Conservation (phyloP, 2,329 filamentous ascomycete species). For the Ophiostoma piceae region DNA sequence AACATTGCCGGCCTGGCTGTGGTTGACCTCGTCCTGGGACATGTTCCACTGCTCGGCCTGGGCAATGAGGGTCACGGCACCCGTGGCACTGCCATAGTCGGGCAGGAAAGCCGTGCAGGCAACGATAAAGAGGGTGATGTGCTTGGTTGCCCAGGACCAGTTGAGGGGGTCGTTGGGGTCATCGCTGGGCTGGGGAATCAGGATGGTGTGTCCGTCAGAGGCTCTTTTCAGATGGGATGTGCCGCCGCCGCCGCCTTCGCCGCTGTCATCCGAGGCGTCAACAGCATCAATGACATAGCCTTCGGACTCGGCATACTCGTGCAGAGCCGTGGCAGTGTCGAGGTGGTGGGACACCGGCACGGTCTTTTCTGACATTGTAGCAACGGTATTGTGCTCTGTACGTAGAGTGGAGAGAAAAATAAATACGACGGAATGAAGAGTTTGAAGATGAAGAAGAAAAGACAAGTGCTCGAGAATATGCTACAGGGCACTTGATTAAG, state of each 20-base stretch:
- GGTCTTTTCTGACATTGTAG: constrained; percentile 14
- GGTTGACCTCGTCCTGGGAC: constrained; percentile 45
- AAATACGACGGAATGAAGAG: background rate
- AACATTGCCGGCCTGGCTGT: constrained; percentile 48
- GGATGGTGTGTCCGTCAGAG: constrained; percentile 29
- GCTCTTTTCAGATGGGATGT: constrained; percentile 34
- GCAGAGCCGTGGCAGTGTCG: constrained; percentile 26
- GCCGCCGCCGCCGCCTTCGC: constrained; percentile 25
- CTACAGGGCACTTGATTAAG: no score
- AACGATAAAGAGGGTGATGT: constrained; percentile 45
- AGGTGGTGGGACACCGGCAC: background rate
- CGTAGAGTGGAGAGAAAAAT: background rate
- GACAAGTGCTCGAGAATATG: background rate
- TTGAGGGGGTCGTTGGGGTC: constrained; percentile 51
- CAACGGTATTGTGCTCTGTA: background rate
- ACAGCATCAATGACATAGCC: constrained; percentile 38
- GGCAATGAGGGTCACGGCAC: constrained; percentile 40
- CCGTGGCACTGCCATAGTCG: constrained; percentile 46
- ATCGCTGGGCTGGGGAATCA: constrained; percentile 51
- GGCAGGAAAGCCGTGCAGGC: constrained; percentile 43
- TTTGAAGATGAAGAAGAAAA: background rate
- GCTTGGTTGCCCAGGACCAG: constrained; percentile 47
- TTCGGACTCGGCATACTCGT: constrained; percentile 36
- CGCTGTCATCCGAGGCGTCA: constrained; percentile 30
- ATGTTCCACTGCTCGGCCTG: constrained; percentile 47